Percentiles rank a stretch among this genome's conserved stretches.
Conservation (phyloP, 2,329 filamentous ascomycete species). For the Fusarium phyllophilum region DNA sequence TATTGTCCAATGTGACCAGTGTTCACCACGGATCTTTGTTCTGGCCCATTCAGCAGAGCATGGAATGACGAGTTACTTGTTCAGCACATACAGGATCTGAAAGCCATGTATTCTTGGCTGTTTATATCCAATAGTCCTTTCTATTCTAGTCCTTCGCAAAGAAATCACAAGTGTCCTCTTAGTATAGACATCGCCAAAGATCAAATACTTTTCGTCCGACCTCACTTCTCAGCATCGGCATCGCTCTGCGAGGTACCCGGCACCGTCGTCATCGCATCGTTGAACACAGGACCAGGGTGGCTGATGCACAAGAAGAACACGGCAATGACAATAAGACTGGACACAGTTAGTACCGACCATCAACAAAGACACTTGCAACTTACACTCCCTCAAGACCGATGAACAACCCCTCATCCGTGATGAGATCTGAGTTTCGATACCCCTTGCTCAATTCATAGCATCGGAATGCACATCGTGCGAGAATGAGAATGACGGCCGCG, state of each 20-base stretch:
- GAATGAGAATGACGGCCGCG: slow-evolving; percentile 66
- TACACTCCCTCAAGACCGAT: slow-evolving; percentile 64
- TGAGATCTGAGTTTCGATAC: slow-evolving; percentile 63
- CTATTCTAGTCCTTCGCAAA: not conserved
- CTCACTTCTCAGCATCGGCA: slow-evolving; percentile 18
- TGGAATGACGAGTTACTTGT: not conserved
- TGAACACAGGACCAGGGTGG: slow-evolving; percentile 51
- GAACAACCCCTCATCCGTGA: slow-evolving; percentile 62
- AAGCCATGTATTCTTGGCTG: not conserved
- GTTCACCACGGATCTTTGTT: not conserved
- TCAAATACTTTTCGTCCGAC: not conserved
- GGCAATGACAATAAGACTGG: slow-evolving; percentile 50
- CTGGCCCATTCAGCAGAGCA: not conserved
- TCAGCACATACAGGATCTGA: rapidly evolving
- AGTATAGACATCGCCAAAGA: rapidly evolving
- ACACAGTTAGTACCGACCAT: slow-evolving; percentile 1
- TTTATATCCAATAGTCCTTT: rapidly evolving
- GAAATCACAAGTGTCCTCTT: rapidly evolving
- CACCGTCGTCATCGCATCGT: not conserved
- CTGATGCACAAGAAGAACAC: slow-evolving; percentile 51
- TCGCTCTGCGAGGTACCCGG: slow-evolving; percentile 8
- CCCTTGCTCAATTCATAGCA: slow-evolving; percentile 73
- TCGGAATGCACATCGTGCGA: slow-evolving; percentile 70
- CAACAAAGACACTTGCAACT: slow-evolving; percentile 15
- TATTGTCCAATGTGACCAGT: too few relatives aligned